A percentile compares a stretch with the other conserved stretches of the same genome.
Conservation (phyloP, 306 rosid species). For the apple (Malus domestica) region ASM211411v1 NC_041795.1:29797501-29798000, state of each 20-base stretch:
- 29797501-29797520: slow-evolving; percentile 41
- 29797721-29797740: not conserved
- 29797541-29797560: slow-evolving; percentile 39
- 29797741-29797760: not conserved
- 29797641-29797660: slow-evolving; percentile 36
- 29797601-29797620: slow-evolving; percentile 40
- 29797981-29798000: no score
- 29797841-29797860: not conserved
- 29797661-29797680: slow-evolving; percentile 32
- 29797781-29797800: not conserved
- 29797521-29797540: slow-evolving; percentile 27
- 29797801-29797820: not conserved
- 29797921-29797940: slow-evolving; percentile 7
- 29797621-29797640: slow-evolving; percentile 41
- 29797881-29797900: not conserved
- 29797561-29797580: slow-evolving; percentile 21
- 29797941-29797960: not conserved
- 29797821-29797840: not conserved
- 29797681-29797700: slow-evolving; percentile 8
- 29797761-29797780: slow-evolving; percentile 23
- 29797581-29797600: slow-evolving; percentile 41
- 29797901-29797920: not conserved
- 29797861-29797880: not conserved
- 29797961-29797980: not conserved
- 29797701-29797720: slow-evolving; percentile 6